Base-by-base conservation (phyloP, 2,329 filamentous ascomycete genomes). In the Xylariaceae sp. region DNA sequence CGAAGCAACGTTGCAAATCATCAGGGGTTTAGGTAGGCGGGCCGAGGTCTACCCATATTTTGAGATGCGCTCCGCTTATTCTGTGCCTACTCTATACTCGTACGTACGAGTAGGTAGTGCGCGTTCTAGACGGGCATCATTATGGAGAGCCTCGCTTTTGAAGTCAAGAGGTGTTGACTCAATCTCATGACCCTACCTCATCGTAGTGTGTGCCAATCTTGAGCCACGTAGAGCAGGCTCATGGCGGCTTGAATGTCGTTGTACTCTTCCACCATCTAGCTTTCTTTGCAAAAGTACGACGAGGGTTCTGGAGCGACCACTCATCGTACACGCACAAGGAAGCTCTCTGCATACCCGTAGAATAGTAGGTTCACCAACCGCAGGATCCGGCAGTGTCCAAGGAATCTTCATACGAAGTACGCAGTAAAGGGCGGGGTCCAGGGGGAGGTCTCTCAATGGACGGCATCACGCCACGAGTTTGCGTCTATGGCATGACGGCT, bases 361-460 rank as follows among this genome's bases (percentile, higher is more conserved):
- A 6, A 15, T 45, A n/a, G 13, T 13, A 45, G 9, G 41, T 44
- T 13, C 9, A 75, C 65, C 56, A 76, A 76, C 56, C 63, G 66
- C 59, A 73, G 64, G 49, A 75, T 70, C 39, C 69, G 61, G 52
- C 62, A 58, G 64, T 76, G 74, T 41, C 69, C 67, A 56, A 73
- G 59, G 72, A 76, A 57, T 74, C 70, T 0, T 71, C 66, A 57
- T 5, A 4, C 23, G 23, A 4, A 30, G 17, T 30, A 30, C 4
- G 23, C 23, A 30, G 23, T 76, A 75, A 44, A 70, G 66, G 8
- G 69, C 69, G 8, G 73, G 73, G 57, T 77, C 74, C 17, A 76
- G 66, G 2, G 74, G 75, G 59, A 76, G 77, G 60, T 76, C 73
- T 45, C 69, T 73, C 62, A 74, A 74, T 53, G 67, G 67, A n/a